Base-by-base conservation (phyloP, 176 grass and related monocot species). In the Elaeis guineensis region DNA sequence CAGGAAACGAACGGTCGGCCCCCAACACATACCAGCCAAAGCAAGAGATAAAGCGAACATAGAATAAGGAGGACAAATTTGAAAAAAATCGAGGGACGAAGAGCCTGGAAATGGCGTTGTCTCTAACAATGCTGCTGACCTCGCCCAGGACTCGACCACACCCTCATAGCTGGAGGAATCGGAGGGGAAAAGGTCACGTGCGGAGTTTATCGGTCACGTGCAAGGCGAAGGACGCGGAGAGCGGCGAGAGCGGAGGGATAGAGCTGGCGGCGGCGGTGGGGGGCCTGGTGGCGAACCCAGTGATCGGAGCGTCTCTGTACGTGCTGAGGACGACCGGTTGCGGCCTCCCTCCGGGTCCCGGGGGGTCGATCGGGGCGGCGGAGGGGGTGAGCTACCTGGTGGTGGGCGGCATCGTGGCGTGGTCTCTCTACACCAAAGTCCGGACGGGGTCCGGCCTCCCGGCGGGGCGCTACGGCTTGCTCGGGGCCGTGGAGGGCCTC, bases 321-420 rank as follows among this genome's bases (percentile, higher is more conserved):
- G 75, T 78, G 12, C 78, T 90, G 1, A 84, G 82, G 39, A 63
- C 86, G 49, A 88, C 92, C 58, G 92, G 86, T 0, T 90, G 92
- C 50, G 83, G 83, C 4, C 83, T 90, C 0, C 87, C 87, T 0
- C 83, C 92, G 3, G 83, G 86, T 19, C 87, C 92, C 7, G 83
- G 80, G 4, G 80, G 91, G 14, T 55, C 78, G 19, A 64, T 96
- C 12, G 86, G 86, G 32, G 86, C 86, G 17, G 75, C 77, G 59
- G 92, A 96, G 65, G 92, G 86, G 2, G 66, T 90, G 22, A 90
- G 83, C 78, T 96, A 96, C 65, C 83, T 96, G 54, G 75, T 72
- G 17, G 65, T 90, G 50, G 86, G 69, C 2, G 87, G 49, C 0
- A 52, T 96, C 23, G 75, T 96, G 51, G 83, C 57, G 32, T 96